Base-by-base conservation (phyloP, 75 land plant genomes). In the Isoetes taiwanensis region DNA sequence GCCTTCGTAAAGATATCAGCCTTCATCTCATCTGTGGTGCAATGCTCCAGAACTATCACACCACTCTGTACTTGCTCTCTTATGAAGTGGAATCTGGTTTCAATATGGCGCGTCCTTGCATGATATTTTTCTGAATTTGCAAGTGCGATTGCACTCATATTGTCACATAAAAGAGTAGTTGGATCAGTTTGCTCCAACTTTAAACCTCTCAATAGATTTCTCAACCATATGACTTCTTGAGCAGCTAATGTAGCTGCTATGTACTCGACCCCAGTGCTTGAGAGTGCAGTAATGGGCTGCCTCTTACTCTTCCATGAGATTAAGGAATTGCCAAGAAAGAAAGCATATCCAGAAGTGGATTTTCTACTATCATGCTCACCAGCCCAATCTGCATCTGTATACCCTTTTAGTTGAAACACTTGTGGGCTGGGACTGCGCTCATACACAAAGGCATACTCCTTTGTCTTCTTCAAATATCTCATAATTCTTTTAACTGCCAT, bases 221-320 rank as follows among this genome's bases (percentile, higher is more conserved):
- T 26, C 3, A 68, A 43, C 71, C 71, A 68, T 11, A 61, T 43
- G 26, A 38, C 20, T 40, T 61, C 66, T 29, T 68, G 27, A 35
- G 71, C 57, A 2, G 57, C 71, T 4, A 26, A 4, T 3, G 64
- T 30, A 35, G 54, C 30, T 43, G 57, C 0, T 16, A 42, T 61
- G 32, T 68, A 61, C 40, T 61, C 66, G 12, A 46, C 66, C 61
- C 61, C 71, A 30, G 43, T 52, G 21, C 27, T 61, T 34, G 71
- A 68, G 5, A 68, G 38, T 2, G 71, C 14, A 12, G 52, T 63
- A 6, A 57, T 34, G 17, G 56, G 25, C 54, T 68, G 71, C 30
- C 23, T 50, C 57, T 61, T 61, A 39, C 57, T 68, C 1, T 30
- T 32, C 71, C 56, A 68, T 16, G 48, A 52, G 14, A 68, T 46